Evolutionary conservation across 2,329 filamentous ascomycete genomes (phyloP).

Genomic region (Pestalotiopsis sp.): DNA sequence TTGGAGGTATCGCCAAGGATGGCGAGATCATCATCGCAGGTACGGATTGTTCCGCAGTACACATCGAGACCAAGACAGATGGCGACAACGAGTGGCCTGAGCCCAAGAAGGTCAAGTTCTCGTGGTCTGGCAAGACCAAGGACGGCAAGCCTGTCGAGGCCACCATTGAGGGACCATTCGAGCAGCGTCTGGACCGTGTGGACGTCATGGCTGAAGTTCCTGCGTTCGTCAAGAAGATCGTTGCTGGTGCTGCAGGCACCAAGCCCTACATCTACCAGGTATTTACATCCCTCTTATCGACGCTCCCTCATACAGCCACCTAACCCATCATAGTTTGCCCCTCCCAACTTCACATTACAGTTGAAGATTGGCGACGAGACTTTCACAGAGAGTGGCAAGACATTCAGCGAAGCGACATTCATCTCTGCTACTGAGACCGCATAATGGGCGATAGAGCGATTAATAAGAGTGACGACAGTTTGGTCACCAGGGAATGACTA

Average conservation of each 20-base stretch:
- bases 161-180: constrained; percentile 69
- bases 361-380: constrained; percentile 83
- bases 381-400: constrained; percentile 72
- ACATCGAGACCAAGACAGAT: constrained; percentile 73
- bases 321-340: constrained; percentile 63
- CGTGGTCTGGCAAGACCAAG: constrained; percentile 77
- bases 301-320: background rate
- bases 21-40: constrained; percentile 78
- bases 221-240: constrained; percentile 92
- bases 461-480: background rate
- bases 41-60: constrained; percentile 64
- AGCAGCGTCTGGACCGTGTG: constrained; percentile 74
- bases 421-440: constrained; percentile 60
- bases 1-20: constrained; percentile 82
- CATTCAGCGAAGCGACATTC: constrained; percentile 95
- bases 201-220: constrained; percentile 98
- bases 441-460: no score
- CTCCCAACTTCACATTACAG: constrained; percentile 70
- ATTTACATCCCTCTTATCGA: constrained; percentile 28
- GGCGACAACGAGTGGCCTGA: constrained; percentile 85
- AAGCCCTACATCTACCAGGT: constrained; percentile 99
- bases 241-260: constrained; percentile 84
- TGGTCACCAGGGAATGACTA: background rate
- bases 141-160: constrained; percentile 76
- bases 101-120: constrained; percentile 73